Percentiles rank a stretch among this genome's conserved stretches.
phyloP scores from a whole-genome alignment of 2,329 filamentous ascomycete genomes.

The Hypomyces perniciosus region DNA sequence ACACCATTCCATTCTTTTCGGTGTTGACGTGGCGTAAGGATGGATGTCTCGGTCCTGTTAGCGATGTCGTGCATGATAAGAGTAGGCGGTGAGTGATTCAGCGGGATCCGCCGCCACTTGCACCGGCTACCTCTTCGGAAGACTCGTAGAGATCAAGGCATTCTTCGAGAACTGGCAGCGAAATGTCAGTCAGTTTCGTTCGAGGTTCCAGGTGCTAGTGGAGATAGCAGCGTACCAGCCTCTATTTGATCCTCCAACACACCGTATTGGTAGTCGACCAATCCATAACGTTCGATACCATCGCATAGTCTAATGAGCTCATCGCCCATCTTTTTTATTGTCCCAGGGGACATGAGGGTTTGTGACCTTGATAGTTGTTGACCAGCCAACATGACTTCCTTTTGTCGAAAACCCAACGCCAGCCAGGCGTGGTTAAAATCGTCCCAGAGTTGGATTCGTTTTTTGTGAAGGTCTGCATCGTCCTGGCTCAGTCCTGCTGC shows the following conservation, averaged over 20 bases:
- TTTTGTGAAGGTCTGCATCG: slow-evolving; percentile 66
- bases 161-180: slow-evolving; percentile 30
- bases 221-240: slow-evolving; percentile 53
- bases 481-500: slow-evolving; percentile 72
- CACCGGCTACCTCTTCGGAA: slow-evolving; percentile 27
- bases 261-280: slow-evolving; percentile 96
- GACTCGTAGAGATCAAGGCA: slow-evolving; percentile 42
- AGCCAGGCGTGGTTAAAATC: slow-evolving; percentile 95
- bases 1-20: background rate
- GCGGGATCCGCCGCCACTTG: slow-evolving; percentile 21
- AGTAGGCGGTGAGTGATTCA: slow-evolving; percentile 13
- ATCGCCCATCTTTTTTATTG: slow-evolving; percentile 71
- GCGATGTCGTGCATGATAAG: background rate
- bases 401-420: slow-evolving; percentile 74
- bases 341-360: slow-evolving; percentile 60
- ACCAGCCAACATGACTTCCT: slow-evolving; percentile 61
- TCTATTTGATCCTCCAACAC: slow-evolving; percentile 94
- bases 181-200: background rate
- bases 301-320: slow-evolving; percentile 81
- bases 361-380: slow-evolving; percentile 52
- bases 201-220: background rate
- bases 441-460: slow-evolving; percentile 81
- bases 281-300: slow-evolving; percentile 78
- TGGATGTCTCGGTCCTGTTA: background rate
- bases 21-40: background rate